A percentile compares a stretch with the other conserved stretches of the same genome.
phyloP scores from a whole-genome alignment of 2,329 filamentous ascomycete species.

The Fusarium newnesense region DNA sequence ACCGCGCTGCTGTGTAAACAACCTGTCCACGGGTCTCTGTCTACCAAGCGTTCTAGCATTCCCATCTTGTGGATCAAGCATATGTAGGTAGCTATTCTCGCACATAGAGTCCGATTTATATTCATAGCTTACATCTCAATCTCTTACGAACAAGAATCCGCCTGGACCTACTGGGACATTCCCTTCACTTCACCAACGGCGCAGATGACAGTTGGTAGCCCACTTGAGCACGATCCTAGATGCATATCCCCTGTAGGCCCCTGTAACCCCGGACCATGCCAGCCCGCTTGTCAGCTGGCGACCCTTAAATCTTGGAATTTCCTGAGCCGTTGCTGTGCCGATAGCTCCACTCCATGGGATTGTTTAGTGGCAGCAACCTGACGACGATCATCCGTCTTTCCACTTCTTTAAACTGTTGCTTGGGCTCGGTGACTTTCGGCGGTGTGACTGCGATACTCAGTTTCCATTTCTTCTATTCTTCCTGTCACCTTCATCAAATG shows the following conservation, averaged over 20 bases:
- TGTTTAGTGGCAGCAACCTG: slow-evolving; percentile 15
- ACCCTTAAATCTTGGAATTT: slow-evolving; percentile 23
- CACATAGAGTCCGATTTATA: background rate
- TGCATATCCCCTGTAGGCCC: slow-evolving; percentile 12
- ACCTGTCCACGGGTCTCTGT: background rate
- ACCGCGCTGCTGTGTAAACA: slow-evolving; percentile 6
- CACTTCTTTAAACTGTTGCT: slow-evolving; percentile 8
- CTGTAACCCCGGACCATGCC: slow-evolving; percentile 18
- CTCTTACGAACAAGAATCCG: background rate
- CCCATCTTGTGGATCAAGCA: background rate
- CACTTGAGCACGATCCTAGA: slow-evolving; percentile 11
- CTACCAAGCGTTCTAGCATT: background rate
- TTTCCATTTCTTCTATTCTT: slow-evolving; percentile 20
- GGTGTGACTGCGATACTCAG: slow-evolving; percentile 3
- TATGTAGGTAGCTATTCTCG: background rate
- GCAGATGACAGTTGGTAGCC: slow-evolving; percentile 11
- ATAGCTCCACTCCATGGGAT: slow-evolving; percentile 15
- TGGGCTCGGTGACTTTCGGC: slow-evolving; percentile 7
- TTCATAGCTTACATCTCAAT: background rate
- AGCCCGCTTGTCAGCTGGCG: slow-evolving; percentile 16
- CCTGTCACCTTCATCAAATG: slow-evolving; percentile 5
- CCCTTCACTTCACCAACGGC: slow-evolving; percentile 5
- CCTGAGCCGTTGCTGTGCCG: slow-evolving; percentile 24
- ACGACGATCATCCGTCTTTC: background rate
- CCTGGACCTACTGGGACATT: slow-evolving; percentile 1